A percentile compares a stretch with the other conserved stretches of the same genome.
These are phyloP conservation scores for Linnemannia elongata DNA, from an alignment of 192 early-diverging fungal species.

Conservation along the genomic window DNA sequence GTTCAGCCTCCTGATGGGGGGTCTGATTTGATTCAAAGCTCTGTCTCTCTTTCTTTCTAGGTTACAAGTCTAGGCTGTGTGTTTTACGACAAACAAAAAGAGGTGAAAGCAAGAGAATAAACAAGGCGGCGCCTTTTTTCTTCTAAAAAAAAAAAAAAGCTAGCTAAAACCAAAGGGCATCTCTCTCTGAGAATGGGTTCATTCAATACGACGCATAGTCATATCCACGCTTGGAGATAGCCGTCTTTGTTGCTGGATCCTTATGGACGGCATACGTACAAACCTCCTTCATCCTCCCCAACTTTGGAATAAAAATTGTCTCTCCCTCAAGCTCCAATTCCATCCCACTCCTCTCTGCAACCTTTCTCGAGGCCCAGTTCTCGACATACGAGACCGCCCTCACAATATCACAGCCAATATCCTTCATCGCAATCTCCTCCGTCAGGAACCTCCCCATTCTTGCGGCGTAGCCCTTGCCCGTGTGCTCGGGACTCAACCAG, in stretches of 20 bases:
- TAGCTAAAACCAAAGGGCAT: no score
- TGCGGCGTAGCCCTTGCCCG: background rate
- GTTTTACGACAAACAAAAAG: no score
- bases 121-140: no score
- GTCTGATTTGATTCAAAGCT: no score
- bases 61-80: no score
- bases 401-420: no score
- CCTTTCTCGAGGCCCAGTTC: constrained; percentile 25
- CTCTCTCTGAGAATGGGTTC: no score
- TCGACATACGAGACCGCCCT: constrained; percentile 18
- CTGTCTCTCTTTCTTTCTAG: no score
- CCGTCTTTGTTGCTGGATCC: constrained; percentile 16
- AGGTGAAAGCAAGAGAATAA: no score
- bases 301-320: constrained; percentile 25
- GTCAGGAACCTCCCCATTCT: background rate
- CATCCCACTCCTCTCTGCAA: constrained; percentile 27
- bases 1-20: no score
- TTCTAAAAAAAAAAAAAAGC: no score
- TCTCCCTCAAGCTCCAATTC: constrained; percentile 14
- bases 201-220: constrained; percentile 7
- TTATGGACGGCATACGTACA: constrained; percentile 23
- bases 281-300: constrained; percentile 8
- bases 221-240: constrained; percentile 24
- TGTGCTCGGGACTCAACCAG: constrained; percentile 11
- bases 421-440: background rate